These are phyloP conservation scores for Kuraishia hungarica DNA, from an alignment of 805 yeast genomes.

Conservation along the genomic window DNA sequence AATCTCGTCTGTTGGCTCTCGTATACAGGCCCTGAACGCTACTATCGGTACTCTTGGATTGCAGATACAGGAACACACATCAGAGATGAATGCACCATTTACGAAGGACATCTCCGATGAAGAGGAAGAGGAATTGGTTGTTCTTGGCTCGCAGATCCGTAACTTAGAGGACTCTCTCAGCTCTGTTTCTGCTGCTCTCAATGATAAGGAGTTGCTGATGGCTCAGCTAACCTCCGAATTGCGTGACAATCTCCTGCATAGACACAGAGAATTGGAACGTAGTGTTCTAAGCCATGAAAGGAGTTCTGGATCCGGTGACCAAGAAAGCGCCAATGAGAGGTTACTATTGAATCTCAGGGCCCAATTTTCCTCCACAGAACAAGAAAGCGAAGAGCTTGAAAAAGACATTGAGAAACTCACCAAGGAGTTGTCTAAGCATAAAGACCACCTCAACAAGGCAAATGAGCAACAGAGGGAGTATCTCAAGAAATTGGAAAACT, in stretches of 20 bases:
- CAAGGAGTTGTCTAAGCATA: slow-evolving; percentile 22
- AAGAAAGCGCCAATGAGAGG: neutral
- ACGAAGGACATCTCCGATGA: slow-evolving; percentile 37
- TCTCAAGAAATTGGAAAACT: slow-evolving; percentile 48
- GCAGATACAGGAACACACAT: slow-evolving; percentile 32
- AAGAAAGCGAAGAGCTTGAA: slow-evolving; percentile 11
- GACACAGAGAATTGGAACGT: slow-evolving; percentile 26
- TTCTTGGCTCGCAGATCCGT: slow-evolving; percentile 27
- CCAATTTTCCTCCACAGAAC: neutral
- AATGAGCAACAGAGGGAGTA: slow-evolving; percentile 49
- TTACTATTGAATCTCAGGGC: neutral
- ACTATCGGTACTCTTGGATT: slow-evolving; percentile 25
- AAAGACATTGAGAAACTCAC: slow-evolving; percentile 19
- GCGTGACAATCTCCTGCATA: slow-evolving; percentile 48
- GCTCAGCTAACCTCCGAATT: slow-evolving; percentile 46
- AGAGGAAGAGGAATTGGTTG: slow-evolving; percentile 36
- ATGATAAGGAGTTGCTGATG: slow-evolving; percentile 37
- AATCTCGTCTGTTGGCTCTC: slow-evolving; percentile 23
- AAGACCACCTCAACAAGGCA: slow-evolving; percentile 36
- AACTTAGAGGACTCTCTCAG: slow-evolving; percentile 31
- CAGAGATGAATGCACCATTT: slow-evolving; percentile 49
- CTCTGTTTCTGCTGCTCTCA: slow-evolving; percentile 27
- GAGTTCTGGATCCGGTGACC: neutral
- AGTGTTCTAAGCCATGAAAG: slow-evolving; percentile 1
- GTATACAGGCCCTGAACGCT: slow-evolving; percentile 24